Conservation (phyloP, 495 filamentous ascomycete species). For the Talaromyces adpressus region DNA sequence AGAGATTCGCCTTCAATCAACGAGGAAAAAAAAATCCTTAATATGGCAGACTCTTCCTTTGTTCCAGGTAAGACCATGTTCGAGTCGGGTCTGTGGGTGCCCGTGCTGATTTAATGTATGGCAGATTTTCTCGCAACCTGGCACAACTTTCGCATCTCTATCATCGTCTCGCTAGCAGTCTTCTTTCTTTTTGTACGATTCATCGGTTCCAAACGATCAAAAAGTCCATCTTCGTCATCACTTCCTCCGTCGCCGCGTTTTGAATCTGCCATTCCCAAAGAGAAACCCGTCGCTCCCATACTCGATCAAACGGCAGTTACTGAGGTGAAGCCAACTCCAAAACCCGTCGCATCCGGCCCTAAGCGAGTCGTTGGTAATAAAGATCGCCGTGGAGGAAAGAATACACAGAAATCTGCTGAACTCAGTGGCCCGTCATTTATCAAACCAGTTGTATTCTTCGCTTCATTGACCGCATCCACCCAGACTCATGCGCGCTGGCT, state of each 20-base stretch:
- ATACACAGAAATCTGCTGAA: conserved; percentile 15
- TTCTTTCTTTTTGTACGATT: conserved; percentile 20
- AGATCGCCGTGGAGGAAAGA: conserved; percentile 21
- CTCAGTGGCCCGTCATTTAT: conserved; percentile 32
- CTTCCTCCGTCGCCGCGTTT: conserved; percentile 29
- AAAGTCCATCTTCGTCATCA: conserved; percentile 23
- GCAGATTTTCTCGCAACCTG: conserved; percentile 29
- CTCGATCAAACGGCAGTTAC: conserved; percentile 8
- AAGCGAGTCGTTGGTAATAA: conserved; percentile 36
- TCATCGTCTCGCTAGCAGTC: conserved; percentile 23
- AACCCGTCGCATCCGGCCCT: conserved; percentile 20
- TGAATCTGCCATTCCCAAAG: conserved; percentile 16
- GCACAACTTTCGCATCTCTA: conserved; percentile 33
- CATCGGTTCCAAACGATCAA: conserved; percentile 20
- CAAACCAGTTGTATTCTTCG: conserved; percentile 80
- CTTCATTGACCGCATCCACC: conserved; percentile 74
- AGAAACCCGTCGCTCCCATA: conserved; percentile 15
- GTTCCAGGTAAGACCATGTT: neutral
- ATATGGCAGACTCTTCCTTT: neutral
- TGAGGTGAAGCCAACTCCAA: conserved; percentile 5
- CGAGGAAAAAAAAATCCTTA: neutral
- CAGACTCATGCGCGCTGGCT: conserved; percentile 58
- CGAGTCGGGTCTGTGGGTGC: neutral
- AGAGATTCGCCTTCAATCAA: no score
- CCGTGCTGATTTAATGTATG: neutral